Base-by-base conservation (phyloP, 2,329 filamentous ascomycete genomes). In the Geosmithia putterillii region DNA sequence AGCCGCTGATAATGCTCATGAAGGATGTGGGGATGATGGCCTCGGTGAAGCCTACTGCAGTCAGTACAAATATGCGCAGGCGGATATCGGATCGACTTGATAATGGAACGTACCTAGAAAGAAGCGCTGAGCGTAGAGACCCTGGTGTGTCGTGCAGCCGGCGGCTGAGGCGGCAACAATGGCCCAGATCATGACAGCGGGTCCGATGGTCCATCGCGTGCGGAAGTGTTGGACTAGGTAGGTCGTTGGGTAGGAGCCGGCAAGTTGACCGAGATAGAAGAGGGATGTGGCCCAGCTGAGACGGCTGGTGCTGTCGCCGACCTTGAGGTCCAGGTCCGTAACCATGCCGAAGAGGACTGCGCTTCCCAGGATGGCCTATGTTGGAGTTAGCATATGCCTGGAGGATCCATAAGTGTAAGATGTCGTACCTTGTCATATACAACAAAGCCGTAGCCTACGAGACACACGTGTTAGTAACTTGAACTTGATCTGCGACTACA, bases 231-330 rank as follows among this genome's bases (percentile, higher is more conserved):
- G 83, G 1, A 86, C 65, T 1, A 74, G 65, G 46, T 82, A 85
- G 0, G 80, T 81, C 73, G 86, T 78, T 2, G 83, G 83, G 48
- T 86, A 87, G 3, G 84, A 63, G 0, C 83, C 83, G 0, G 74
- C 77, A 2, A 89, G 69, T 81, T 85, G 84, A 32, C 83, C 83
- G 50, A 88, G 86, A 64, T 87, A 88, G 64, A 88, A 87, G 52
- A 86, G 68, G 0, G 81, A 86, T 0, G 82, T 87, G 2, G 83
- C 83, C 83, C 83, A 88, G 50, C 74, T 80, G 23, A 88, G 71
- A 10, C 83, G 73, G 0, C 74, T 71, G 0, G 84, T 87, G 54
- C 83, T 73, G 1, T 50, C 56, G 1, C 61, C 63, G 2, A 83
- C 62, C 23, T 69, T 69, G 38, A 88, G 71, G 2, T 65, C 48